Percentiles rank a stretch among this genome's conserved stretches.
phyloP scores from a whole-genome alignment of 495 filamentous ascomycete genomes.

The Cudoniella acicularis region DNA sequence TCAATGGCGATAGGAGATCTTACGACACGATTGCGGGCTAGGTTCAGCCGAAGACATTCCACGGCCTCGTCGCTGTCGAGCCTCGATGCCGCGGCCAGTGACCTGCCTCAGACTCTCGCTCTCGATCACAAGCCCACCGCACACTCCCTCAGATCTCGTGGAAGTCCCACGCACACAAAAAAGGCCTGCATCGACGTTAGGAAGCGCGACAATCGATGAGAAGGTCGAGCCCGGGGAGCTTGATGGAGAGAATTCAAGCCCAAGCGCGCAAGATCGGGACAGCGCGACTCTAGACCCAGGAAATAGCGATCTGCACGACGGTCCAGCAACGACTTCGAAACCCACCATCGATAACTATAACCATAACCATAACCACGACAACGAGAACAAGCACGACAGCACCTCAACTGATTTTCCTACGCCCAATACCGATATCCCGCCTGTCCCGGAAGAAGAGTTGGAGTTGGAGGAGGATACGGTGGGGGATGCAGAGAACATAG shows the following conservation, averaged over 20 bases:
- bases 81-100: constrained; percentile 4
- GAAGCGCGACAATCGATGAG: background rate
- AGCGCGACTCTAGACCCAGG: constrained; percentile 4
- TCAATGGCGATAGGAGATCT: constrained; percentile 42
- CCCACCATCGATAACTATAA: background rate
- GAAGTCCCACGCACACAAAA: background rate
- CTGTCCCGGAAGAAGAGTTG: constrained; percentile 11
- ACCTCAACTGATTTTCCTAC: constrained; percentile 26
- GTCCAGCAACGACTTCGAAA: background rate
- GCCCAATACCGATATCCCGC: constrained; percentile 22
- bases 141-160: constrained; percentile 2
- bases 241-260: background rate
- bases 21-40: constrained; percentile 42
- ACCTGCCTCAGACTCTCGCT: background rate
- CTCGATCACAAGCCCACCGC: background rate
- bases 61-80: constrained; percentile 33
- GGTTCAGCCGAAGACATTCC: constrained; percentile 42
- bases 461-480: constrained; percentile 4
- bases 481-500: background rate
- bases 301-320: background rate
- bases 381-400: constrained; percentile 20
- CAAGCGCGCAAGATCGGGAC: background rate
- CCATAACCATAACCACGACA: background rate
- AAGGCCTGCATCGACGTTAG: background rate
- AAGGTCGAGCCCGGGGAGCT: background rate